Evolutionary conservation across 768 basidiomycete genomes (phyloP), one percentile per base, ranked within the genome.

Genomic region (Boletus rubropictus): DNA sequence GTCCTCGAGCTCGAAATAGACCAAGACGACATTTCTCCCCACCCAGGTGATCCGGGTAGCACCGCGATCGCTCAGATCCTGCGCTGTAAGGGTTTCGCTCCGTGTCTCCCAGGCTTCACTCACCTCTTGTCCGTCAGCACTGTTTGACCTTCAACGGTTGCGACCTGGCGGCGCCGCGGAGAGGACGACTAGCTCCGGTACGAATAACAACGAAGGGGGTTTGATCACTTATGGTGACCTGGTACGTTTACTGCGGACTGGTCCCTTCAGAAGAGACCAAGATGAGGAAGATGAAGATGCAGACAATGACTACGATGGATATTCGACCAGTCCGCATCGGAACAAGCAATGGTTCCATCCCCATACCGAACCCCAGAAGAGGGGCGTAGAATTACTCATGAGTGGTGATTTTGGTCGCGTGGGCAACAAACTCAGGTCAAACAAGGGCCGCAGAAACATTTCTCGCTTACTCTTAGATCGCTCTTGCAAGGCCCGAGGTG

Each of bases 391-490:
- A 34, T 72, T 95, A 11, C 72, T 89, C 9, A 76, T 76, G 53
- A 75, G 81, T 54, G 91, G 91, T 38, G 86, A 92, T 44, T 95
- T 92, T 64, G 90, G 90, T 15, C 68, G 77, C 48, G 71, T 88
- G 28, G 69, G 71, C 29, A 65, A 71, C 45, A 82, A 82, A 59
- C 59, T 74, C 12, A 71, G 66, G 51, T 64, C 69, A 27, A 69
- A 71, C 37, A 68, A 64, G 24, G 68, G 72, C 33, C 57, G 69
- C 28, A 59, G 59, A 31, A 86, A 80, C 50, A 41, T 83, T n/a
- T 66, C 80, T 20, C 74, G 70, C 47, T 56, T 65, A 17, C 59
- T 87, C 10, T 58, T 76, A 32, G 70, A 76, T 36, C 69, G 77
- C 39, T 63, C 68, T 20, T 62, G 61, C 21, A 56, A 54, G 21